Percentiles rank a stretch among this genome's conserved stretches.
Conservation (phyloP, 306 rosid species). For the Cucumis cinereus region DNA sequence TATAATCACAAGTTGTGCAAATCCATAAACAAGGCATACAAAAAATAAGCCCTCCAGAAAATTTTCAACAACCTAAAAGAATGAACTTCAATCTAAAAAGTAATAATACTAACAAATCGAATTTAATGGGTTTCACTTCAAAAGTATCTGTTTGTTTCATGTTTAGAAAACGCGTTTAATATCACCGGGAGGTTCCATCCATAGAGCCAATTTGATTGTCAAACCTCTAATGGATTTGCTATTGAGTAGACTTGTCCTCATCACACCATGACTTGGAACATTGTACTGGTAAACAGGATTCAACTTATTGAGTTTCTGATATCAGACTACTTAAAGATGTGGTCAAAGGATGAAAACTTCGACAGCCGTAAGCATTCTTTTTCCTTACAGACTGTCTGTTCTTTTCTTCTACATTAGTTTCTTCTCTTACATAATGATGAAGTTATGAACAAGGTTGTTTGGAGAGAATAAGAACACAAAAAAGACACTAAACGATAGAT, state of each 20-base stretch:
- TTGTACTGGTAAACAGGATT: slow-evolving; percentile 45
- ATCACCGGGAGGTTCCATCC: not conserved
- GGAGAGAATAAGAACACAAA: too few species aligned
- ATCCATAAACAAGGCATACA: too few species aligned
- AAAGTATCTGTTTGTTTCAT: not conserved
- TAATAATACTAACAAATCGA: not conserved
- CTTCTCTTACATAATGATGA: not conserved
- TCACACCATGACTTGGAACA: slow-evolving; percentile 1
- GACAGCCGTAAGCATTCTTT: slow-evolving; percentile 35
- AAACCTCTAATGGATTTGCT: not conserved
- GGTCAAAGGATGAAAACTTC: slow-evolving; percentile 61
- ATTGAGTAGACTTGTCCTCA: not conserved
- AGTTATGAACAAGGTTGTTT: too few species aligned
- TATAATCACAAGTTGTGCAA: not conserved
- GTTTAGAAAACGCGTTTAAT: not conserved
- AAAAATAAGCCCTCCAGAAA: too few species aligned
- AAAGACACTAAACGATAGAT: too few species aligned
- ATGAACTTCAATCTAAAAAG: too few species aligned
- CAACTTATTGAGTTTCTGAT: slow-evolving; percentile 76
- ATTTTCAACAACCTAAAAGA: too few species aligned
- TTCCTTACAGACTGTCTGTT: not conserved
- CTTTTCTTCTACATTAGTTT: not conserved
- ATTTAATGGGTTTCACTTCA: not conserved
- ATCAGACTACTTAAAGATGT: slow-evolving; percentile 48
- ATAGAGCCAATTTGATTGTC: not conserved